Evolutionary conservation across 169 alveolate species (phyloP).

Genomic region (Plasmodium inui): DNA sequence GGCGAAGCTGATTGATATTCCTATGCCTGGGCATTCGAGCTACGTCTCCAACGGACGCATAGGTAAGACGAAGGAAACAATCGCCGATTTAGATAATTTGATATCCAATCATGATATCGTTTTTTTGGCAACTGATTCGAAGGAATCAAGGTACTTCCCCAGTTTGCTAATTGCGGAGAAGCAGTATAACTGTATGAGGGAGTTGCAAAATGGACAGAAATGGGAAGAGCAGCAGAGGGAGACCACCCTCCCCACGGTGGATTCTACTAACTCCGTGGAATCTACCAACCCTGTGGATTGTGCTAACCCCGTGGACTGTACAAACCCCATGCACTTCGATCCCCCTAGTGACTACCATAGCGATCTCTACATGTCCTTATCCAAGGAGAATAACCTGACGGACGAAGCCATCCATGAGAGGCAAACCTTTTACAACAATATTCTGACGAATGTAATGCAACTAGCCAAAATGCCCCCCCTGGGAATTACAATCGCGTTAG

Average conservation of each 20-base stretch:
- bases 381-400: not conserved
- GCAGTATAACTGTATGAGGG: constrained; percentile 32
- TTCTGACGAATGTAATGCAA: constrained; percentile 7
- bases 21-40: constrained; percentile 84
- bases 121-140: constrained; percentile 83
- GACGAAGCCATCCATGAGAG: not conserved
- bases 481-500: constrained; percentile 80
- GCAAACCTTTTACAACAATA: constrained; percentile 40
- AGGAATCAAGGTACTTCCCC: constrained; percentile 86
- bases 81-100: constrained; percentile 29
- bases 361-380: not conserved
- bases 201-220: not conserved
- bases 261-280: too few relatives aligned
- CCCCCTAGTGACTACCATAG: not conserved
- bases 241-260: not conserved
- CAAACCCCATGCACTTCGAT: too few relatives aligned
- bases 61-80: not conserved
- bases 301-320: too few relatives aligned
- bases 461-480: constrained; percentile 76
- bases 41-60: constrained; percentile 49
- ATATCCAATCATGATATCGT: constrained; percentile 78
- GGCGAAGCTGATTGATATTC: constrained; percentile 75
- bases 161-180: constrained; percentile 76
- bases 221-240: not conserved
- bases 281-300: not conserved